A percentile compares a stretch with the other conserved stretches of the same genome.
phyloP scores from a whole-genome alignment of 306 rosid genomes.

The Dryas drummondii region DNA sequence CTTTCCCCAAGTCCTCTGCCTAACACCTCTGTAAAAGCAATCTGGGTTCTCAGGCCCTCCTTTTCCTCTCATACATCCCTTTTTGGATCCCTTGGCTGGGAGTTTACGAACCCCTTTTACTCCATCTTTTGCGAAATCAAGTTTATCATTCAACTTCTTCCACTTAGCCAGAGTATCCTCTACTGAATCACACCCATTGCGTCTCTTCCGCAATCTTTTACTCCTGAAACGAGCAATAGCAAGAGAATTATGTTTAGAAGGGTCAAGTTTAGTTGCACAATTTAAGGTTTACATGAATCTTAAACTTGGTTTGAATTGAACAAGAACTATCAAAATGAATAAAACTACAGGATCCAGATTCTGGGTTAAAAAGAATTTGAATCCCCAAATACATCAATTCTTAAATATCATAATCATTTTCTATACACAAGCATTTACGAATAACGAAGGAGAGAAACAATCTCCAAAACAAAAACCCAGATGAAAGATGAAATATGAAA shows the following conservation, averaged over 20 bases:
- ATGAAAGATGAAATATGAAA: not conserved
- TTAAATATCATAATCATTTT: no score
- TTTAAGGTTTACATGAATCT: not conserved
- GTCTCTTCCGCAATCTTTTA: slow-evolving; percentile 47
- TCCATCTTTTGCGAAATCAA: slow-evolving; percentile 39
- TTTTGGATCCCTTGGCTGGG: slow-evolving; percentile 76
- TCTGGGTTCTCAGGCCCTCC: slow-evolving; percentile 90
- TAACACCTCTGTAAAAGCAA: slow-evolving; percentile 72
- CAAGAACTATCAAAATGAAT: not conserved
- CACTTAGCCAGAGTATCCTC: slow-evolving; percentile 60
- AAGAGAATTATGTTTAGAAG: no score
- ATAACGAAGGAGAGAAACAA: no score
- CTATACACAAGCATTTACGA: no score
- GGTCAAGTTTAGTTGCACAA: no score
- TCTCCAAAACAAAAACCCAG: not conserved
- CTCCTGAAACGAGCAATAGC: slow-evolving; percentile 36
- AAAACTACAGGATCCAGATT: no score
- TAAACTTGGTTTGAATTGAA: not conserved
- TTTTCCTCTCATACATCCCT: slow-evolving; percentile 91
- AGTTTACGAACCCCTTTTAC: slow-evolving; percentile 23
- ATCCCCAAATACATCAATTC: not conserved
- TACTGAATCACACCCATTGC: slow-evolving; percentile 45
- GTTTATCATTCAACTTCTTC: slow-evolving; percentile 48
- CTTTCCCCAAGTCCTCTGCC: slow-evolving; percentile 94
- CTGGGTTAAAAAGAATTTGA: not conserved